Evolutionary conservation across 2,329 filamentous ascomycete genomes (phyloP).

Genomic region (Celoporthe dispersa): DNA sequence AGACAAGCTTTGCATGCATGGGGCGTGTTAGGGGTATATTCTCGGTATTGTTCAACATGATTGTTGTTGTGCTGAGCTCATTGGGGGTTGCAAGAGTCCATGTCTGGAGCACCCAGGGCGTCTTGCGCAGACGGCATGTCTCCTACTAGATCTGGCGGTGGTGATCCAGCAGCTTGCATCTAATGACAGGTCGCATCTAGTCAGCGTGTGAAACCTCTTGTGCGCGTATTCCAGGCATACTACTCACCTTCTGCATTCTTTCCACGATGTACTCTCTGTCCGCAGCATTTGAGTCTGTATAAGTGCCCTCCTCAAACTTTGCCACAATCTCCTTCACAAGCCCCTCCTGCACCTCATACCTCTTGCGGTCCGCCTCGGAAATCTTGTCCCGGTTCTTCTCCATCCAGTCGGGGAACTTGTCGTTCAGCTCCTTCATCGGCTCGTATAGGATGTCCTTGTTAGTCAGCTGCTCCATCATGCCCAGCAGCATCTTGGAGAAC

Average conservation of each 20-base stretch:
- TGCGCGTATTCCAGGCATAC: neutral
- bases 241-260: constrained; percentile 89
- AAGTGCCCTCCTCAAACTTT: constrained; percentile 83
- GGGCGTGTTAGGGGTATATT: constrained; percentile 26
- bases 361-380: constrained; percentile 71
- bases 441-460: constrained; percentile 99
- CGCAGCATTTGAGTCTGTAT: constrained; percentile 78
- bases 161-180: constrained; percentile 97
- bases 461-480: constrained; percentile 98
- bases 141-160: constrained; percentile 87
- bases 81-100: constrained; percentile 65
- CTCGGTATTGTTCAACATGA: constrained; percentile 2
- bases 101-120: constrained; percentile 61
- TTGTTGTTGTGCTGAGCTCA: constrained; percentile 39
- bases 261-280: constrained; percentile 95
- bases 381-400: constrained; percentile 72
- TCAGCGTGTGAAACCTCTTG: neutral
- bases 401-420: constrained; percentile 92
- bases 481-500: constrained; percentile 91
- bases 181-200: constrained; percentile 44
- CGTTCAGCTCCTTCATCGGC: constrained; percentile 95
- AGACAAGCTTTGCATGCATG: constrained; percentile 33
- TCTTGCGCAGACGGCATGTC: constrained; percentile 86
- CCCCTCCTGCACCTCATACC: constrained; percentile 80
- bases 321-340: constrained; percentile 85